Conservation (phyloP, 2,329 filamentous ascomycete species). For the Xylogone sp. region DNA sequence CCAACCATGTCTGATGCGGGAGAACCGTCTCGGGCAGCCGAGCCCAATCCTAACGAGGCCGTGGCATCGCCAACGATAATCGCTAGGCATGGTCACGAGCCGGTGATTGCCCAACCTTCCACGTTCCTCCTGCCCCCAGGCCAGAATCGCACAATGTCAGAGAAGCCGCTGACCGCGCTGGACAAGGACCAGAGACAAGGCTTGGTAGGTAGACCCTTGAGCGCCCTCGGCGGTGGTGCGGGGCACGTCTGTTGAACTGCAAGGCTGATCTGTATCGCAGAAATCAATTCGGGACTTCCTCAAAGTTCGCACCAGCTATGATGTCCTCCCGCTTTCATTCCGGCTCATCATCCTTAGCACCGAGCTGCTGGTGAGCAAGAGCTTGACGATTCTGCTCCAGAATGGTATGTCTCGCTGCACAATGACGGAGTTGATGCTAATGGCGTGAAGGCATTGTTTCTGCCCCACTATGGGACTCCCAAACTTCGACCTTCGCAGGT, state of each 20-base stretch:
- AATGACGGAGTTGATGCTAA: constrained; percentile 1
- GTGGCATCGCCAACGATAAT: constrained; percentile 22
- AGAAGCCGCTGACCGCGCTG: constrained; percentile 51
- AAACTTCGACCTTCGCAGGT: constrained; percentile 87
- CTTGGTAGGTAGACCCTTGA: constrained; percentile 53
- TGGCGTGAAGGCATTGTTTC: constrained; percentile 79
- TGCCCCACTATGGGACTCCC: constrained; percentile 94
- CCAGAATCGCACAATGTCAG: constrained; percentile 25
- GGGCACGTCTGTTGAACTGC: background rate
- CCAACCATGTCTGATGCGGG: constrained; percentile 29
- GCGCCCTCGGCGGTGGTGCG: background rate
- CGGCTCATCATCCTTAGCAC: constrained; percentile 95
- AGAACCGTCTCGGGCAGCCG: constrained; percentile 24
- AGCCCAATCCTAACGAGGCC: constrained; percentile 17
- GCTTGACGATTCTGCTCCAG: constrained; percentile 88
- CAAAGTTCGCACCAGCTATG: constrained; percentile 93
- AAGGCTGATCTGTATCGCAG: constrained; percentile 42
- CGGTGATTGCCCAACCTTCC: constrained; percentile 29
- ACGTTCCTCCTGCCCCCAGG: constrained; percentile 30
- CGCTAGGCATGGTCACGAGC: constrained; percentile 26
- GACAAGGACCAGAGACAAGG: constrained; percentile 77
- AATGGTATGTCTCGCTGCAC: constrained; percentile 61
- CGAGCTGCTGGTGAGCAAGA: constrained; percentile 93
- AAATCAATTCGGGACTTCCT: constrained; percentile 92
- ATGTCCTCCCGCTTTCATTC: constrained; percentile 94